A percentile compares a stretch with the other conserved stretches of the same genome.
phyloP scores from a whole-genome alignment of 1,284 basidiomycete species.

The Prillingera fragicola region DNA sequence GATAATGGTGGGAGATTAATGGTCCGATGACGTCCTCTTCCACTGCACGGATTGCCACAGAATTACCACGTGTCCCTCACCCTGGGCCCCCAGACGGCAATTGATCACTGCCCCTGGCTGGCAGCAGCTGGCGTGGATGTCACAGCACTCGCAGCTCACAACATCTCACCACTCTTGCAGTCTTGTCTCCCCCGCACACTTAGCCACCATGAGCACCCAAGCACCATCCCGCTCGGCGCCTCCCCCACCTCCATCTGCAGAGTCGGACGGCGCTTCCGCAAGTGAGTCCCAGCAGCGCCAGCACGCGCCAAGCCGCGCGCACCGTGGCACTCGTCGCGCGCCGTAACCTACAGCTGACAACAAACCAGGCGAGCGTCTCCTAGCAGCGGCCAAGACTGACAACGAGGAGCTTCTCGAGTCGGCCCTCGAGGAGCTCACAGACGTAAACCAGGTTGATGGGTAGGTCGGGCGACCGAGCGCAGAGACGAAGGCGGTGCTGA shows the following conservation, averaged over 20 bases:
- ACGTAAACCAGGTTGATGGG: conserved; percentile 75
- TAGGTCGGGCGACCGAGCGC: conserved; percentile 44
- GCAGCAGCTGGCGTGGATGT: no score
- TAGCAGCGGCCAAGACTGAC: conserved; percentile 69
- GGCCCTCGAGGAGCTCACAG: conserved; percentile 56
- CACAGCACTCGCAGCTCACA: no score
- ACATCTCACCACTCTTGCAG: not conserved
- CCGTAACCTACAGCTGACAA: conserved; percentile 5
- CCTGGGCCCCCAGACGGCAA: no score
- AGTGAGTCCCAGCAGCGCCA: conserved; percentile 24
- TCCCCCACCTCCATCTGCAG: conserved; percentile 35
- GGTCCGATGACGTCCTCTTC: no score
- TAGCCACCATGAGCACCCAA: conserved; percentile 23
- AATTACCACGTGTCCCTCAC: no score
- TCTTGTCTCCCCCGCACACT: not conserved
- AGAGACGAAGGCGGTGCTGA: not conserved
- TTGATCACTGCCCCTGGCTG: no score
- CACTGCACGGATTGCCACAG: no score
- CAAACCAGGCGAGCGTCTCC: conserved; percentile 63
- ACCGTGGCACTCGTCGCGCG: no score
- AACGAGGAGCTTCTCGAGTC: conserved; percentile 64
- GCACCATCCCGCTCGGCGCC: conserved; percentile 35
- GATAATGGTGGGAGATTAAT: no score
- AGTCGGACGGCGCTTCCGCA: conserved; percentile 37
- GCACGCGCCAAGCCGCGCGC: not conserved